Conservation (phyloP, 2,329 filamentous ascomycete species). For the Coniella lustricola region DNA sequence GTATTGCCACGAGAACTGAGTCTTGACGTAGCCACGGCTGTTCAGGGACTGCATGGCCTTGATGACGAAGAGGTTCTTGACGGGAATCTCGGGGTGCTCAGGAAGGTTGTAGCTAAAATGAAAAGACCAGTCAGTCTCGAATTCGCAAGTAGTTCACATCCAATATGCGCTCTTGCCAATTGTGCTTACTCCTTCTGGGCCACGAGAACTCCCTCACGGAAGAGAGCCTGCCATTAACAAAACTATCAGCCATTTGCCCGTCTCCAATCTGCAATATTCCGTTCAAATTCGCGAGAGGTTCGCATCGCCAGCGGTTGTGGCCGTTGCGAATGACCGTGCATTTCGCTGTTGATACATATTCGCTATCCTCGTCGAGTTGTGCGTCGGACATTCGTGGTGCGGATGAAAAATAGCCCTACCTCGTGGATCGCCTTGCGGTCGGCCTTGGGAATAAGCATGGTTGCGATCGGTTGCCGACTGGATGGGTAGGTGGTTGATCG, state of each 20-base stretch:
- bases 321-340: neutral
- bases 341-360: constrained; percentile 9
- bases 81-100: constrained; percentile 97
- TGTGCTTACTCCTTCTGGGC: constrained; percentile 74
- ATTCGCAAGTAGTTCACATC: neutral
- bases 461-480: constrained; percentile 43
- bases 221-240: constrained; percentile 53
- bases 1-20: constrained; percentile 99
- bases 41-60: constrained; percentile 98
- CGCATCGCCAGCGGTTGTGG: neutral
- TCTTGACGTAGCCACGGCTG: constrained; percentile 98
- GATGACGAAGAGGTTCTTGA: constrained; percentile 99
- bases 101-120: constrained; percentile 71
- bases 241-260: constrained; percentile 21
- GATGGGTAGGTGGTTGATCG: constrained; percentile 40
- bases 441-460: constrained; percentile 99
- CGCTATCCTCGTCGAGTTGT: constrained; percentile 8
- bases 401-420: constrained; percentile 30
- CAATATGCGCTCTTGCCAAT: neutral
- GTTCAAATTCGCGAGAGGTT: neutral
- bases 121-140: constrained; percentile 2
- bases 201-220: constrained; percentile 88
- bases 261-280: neutral
- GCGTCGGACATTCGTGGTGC: neutral
- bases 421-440: constrained; percentile 99